Evolutionary conservation across 140 eudicot genomes (phyloP), one percentile per base, ranked within the genome.

Genomic region (Flaveria floridana): DNA sequence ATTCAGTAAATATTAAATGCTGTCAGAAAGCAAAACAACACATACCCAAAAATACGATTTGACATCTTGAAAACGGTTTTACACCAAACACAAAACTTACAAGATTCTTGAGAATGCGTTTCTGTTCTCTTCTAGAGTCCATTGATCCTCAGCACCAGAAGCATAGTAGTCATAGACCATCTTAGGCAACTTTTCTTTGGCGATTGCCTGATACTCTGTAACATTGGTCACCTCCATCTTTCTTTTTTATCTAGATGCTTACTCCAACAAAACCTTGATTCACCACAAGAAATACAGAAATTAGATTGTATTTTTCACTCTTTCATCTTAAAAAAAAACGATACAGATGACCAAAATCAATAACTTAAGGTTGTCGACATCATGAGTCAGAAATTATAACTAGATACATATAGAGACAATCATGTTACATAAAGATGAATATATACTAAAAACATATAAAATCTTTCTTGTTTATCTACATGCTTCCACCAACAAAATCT

Each of bases 131-230:
- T 85, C 83, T 51, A 95, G 77, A 75, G 99, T 90, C 97, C 97
- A 94, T 76, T 94, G 91, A 71, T 94, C 99, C 77, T 94, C 99
- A 14, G 99, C 99, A 79, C 99, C 99, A 3, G 97, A 90, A 70
- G 97, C 97, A 75, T 90, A 94, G 90, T 90, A 94, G 85, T 94
- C 99, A 37, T 88, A 94, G 65, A 63, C 82, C 95, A 86, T 94
- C 86, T 94, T 94, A 11, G 99, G 97, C 90, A 94, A 83, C 83
- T 88, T 90, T 66, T 87, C 85, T 88, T 90, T 94, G 55, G 99
- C 99, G 48, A 94, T 84, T 23, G 96, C 96, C 66, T 94, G 89
- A 76, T 88, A 94, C 87, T 94, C 99, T 2, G 63, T 79, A 6
- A 94, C 92, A 81, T 94, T 94, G 76, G 99, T 90, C 7, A 90